These are phyloP conservation scores for Pelargonium citronellum DNA, from an alignment of 441 rosid species.

Conservation along the genomic window DNA sequence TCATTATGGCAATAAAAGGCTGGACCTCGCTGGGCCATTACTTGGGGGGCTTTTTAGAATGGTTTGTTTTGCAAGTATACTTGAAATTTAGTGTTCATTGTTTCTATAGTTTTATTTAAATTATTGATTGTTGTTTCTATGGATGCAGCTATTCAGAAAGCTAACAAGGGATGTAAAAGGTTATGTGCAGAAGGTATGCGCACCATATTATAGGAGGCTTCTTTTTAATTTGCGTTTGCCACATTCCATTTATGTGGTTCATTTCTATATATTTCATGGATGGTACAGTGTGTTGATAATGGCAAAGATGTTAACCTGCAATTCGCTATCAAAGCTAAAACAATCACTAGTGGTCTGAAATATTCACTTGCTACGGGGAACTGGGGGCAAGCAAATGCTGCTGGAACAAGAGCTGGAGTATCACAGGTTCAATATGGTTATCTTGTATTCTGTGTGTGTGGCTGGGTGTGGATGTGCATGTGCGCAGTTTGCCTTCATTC, in stretches of 20 bases:
- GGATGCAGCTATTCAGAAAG: conserved; percentile 85
- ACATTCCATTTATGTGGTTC: conserved; percentile 9
- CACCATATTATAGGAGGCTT: conserved; percentile 17
- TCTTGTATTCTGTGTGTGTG: background rate
- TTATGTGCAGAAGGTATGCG: conserved; percentile 83
- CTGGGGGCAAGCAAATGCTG: conserved; percentile 99
- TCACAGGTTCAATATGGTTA: conserved; percentile 61
- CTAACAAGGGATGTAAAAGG: conserved; percentile 82
- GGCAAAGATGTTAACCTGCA: conserved; percentile 96
- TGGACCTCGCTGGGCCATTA: conserved; percentile 97
- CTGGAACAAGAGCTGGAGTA: conserved; percentile 99
- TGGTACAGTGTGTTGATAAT: conserved; percentile 76
- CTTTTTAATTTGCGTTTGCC: conserved; percentile 14
- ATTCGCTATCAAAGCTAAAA: conserved; percentile 92
- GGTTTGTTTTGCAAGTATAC: conserved; percentile 39
- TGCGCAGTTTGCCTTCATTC: background rate
- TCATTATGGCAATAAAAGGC: conserved; percentile 98
- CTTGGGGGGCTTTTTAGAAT: conserved; percentile 95
- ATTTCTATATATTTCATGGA: conserved; percentile 12
- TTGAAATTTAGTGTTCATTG: background rate
- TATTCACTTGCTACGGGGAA: conserved; percentile 98
- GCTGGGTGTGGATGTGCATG: no score
- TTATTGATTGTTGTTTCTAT: conserved; percentile 17
- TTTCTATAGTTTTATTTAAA: conserved; percentile 17
- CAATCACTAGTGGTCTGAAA: conserved; percentile 90